Base-by-base conservation (phyloP, 1,139 yeast species). In the Magnusiomyces sp. region DNA sequence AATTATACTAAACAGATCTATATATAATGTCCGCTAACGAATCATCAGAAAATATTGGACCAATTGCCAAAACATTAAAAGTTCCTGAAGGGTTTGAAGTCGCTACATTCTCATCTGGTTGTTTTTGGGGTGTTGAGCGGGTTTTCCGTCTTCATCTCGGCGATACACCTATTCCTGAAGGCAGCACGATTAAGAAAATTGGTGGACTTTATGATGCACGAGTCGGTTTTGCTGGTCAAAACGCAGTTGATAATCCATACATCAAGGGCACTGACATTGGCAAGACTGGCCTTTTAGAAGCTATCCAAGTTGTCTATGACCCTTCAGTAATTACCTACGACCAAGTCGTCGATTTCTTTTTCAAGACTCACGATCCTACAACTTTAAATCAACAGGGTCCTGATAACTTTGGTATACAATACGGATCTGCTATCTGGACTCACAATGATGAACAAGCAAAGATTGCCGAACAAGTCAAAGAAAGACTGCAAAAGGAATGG, bases 61-160 rank as follows among this genome's bases (percentile, higher is more conserved):
- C 58, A 11, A 47, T 62, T 27, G 61, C 68, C 33, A 60, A 69
- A 11, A 62, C 65, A 11, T 54, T 67, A 46, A 45, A 55, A 16
- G 55, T 58, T 13, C 62, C 65, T 10, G 55, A 58, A 14, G 62
- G 64, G n/a, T 58, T 65, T 16, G 63, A 69, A 49, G 62, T 69
- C 6, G 70, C 70, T 38, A 70, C 73, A 1, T 59, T 69, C 33
- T 71, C 70, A 23, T 72, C 71, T 2, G 73, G 73, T 40, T 50
- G 98, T 64, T 92, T 89, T 73, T 90, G 97, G 97, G 96, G 96
- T 17, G 88, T 85, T 11, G 97, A 92, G 62, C 83, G 83, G 59
- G 80, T 90, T 40, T 89, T 79, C 70, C 71, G 82, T 55, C 84
- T 84, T 62, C 76, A 84, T 56, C 84, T 80, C 53, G 65, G 40